phyloP scores from a whole-genome alignment of 2,329 filamentous ascomycete species.

The Neurospora crassa region DNA sequence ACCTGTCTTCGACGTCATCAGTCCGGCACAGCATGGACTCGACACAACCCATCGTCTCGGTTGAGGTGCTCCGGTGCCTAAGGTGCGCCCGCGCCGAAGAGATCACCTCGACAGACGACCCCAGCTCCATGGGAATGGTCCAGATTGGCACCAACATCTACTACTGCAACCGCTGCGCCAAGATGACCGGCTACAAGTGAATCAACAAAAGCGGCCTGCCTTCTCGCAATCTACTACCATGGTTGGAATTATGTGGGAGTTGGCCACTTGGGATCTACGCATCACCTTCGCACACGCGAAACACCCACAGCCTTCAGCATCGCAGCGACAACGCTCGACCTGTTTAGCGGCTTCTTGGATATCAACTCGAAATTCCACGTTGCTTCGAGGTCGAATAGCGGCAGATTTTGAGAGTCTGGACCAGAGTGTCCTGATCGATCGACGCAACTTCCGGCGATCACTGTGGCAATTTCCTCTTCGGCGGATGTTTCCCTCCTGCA shows the following conservation, averaged over 20 bases:
- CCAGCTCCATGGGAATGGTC: conserved; percentile 50
- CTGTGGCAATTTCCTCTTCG: background rate
- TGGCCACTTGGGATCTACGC: background rate
- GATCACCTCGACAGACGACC: conserved; percentile 51
- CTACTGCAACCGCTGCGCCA: conserved; percentile 56
- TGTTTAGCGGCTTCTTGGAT: background rate
- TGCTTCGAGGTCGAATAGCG: background rate
- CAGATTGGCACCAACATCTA: conserved; percentile 56
- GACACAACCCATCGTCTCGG: conserved; percentile 36
- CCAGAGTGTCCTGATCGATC: background rate
- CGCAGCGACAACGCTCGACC: background rate
- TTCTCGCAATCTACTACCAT: background rate
- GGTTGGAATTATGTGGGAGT: background rate
- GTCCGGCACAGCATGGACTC: conserved; percentile 40
- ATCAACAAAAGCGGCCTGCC: background rate
- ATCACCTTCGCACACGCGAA: background rate
- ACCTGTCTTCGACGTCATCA: conserved; percentile 29
- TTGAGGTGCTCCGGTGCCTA: conserved; percentile 53
- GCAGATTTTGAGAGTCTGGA: background rate
- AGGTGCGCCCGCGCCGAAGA: conserved; percentile 52
- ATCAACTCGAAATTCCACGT: background rate
- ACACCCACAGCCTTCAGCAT: background rate
- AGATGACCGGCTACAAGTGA: conserved; percentile 53
- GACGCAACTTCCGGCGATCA: background rate
- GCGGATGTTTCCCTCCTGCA: background rate